These are phyloP conservation scores for Pseudonitzschia delicatissima DNA, from an alignment of 108 stramenopile genomes.

Conservation along the genomic window DNA sequence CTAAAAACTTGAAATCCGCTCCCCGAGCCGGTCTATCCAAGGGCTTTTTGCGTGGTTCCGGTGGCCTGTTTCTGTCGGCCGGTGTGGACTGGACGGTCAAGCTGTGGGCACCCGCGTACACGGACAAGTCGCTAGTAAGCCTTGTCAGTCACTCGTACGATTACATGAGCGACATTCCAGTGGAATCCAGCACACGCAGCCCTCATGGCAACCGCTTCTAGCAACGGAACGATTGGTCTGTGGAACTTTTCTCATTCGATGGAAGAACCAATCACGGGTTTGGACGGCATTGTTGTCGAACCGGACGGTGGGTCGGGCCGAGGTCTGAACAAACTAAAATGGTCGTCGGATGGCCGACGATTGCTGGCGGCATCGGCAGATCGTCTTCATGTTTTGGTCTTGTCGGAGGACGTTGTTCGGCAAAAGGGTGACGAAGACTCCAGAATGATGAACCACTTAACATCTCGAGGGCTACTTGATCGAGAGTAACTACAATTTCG, in stretches of 20 bases:
- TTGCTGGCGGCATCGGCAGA: conserved; percentile 78
- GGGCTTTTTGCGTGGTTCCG: conserved; percentile 71
- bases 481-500: conserved; percentile 36
- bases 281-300: conserved; percentile 72
- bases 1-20: conserved; percentile 44
- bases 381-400: conserved; percentile 69
- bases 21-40: conserved; percentile 50
- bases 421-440: conserved; percentile 75
- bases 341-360: conserved; percentile 79
- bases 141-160: conserved; percentile 84
- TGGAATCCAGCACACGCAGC: conserved; percentile 84
- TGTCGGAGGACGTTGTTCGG: conserved; percentile 72
- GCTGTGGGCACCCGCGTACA: conserved; percentile 83
- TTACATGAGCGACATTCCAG: conserved; percentile 87
- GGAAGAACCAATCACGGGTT: conserved; percentile 80
- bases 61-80: conserved; percentile 71
- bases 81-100: conserved; percentile 92
- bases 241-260: conserved; percentile 82
- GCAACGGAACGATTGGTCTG: conserved; percentile 78
- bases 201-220: conserved; percentile 81
- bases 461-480: conserved; percentile 63
- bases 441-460: conserved; percentile 59
- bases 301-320: conserved; percentile 42
- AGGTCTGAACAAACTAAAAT: conserved; percentile 76
- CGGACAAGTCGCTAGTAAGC: conserved; percentile 66